These are phyloP conservation scores for Xylaria sp. DNA, from an alignment of 2,329 filamentous ascomycete species.

Conservation along the genomic window DNA sequence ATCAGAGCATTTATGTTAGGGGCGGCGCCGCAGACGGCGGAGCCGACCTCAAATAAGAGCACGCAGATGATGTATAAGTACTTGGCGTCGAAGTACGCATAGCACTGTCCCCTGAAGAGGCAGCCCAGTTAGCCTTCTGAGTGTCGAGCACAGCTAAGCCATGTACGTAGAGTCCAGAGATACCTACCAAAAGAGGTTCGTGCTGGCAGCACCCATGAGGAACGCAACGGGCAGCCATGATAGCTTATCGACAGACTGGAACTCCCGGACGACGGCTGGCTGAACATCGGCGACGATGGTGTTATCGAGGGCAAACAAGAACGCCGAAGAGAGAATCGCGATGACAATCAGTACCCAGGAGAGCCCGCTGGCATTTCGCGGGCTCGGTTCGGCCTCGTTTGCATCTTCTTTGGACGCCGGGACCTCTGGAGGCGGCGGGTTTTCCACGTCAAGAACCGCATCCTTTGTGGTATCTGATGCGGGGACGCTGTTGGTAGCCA, in stretches of 20 bases:
- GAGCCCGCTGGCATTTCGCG: too few species aligned
- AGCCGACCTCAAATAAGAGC: slow-evolving; percentile 25
- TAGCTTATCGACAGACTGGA: slow-evolving; percentile 40
- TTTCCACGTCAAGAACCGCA: too few species aligned
- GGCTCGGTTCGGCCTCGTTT: too few species aligned
- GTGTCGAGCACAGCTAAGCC: slow-evolving; percentile 41
- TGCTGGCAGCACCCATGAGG: too few species aligned
- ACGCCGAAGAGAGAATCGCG: slow-evolving; percentile 2
- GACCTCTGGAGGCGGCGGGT: too few species aligned
- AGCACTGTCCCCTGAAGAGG: too few species aligned
- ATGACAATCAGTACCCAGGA: background rate
- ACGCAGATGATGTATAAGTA: too few species aligned
- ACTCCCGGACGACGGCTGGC: slow-evolving; percentile 39
- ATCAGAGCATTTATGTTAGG: slow-evolving; percentile 52
- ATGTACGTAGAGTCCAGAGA: slow-evolving; percentile 41
- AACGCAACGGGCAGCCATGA: slow-evolving; percentile 43
- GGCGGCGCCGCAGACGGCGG: slow-evolving; percentile 47
- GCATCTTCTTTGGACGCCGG: too few species aligned
- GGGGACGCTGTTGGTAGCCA: too few species aligned
- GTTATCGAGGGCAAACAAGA: slow-evolving; percentile 45
- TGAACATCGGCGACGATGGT: slow-evolving; percentile 51
- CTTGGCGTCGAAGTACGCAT: too few species aligned
- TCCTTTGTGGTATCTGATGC: too few species aligned
- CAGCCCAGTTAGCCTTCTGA: slow-evolving; percentile 49
- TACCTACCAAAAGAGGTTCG: too few species aligned